Percentiles rank a stretch among this genome's conserved stretches.
Evolutionary conservation across 225 moss, liverwort and hornwort genomes (phyloP).

Genomic region (Neckera pumila): DNA sequence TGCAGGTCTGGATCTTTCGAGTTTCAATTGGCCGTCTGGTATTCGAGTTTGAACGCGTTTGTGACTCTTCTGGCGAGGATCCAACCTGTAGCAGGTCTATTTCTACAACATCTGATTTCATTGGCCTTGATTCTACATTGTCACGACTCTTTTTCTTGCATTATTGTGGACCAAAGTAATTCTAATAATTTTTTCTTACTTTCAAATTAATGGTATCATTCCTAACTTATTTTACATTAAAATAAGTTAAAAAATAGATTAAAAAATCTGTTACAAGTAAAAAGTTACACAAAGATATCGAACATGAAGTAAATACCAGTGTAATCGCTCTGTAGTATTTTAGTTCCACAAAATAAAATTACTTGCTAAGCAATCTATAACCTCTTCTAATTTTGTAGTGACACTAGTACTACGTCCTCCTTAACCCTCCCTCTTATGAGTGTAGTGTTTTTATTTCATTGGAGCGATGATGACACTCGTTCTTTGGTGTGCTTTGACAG

Average conservation of each 20-base stretch:
- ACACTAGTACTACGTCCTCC: neutral
- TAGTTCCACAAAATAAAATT: neutral
- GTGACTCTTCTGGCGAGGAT: constrained; percentile 82
- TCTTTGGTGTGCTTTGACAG: constrained; percentile 13
- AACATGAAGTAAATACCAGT: neutral
- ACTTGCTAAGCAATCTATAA: neutral
- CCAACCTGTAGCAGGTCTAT: constrained; percentile 68
- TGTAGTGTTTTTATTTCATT: neutral
- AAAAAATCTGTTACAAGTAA: neutral
- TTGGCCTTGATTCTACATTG: neutral
- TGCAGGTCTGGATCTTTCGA: constrained; percentile 80
- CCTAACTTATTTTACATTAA: neutral
- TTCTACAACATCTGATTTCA: neutral
- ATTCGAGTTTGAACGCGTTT: constrained; percentile 71
- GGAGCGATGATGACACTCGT: neutral
- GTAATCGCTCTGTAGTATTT: neutral
- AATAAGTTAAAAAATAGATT: neutral
- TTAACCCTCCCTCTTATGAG: neutral
- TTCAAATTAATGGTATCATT: neutral
- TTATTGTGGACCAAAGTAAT: neutral
- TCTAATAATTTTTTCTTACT: neutral
- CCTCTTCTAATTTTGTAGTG: neutral
- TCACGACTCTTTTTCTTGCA: neutral
- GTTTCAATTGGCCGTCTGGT: constrained; percentile 41
- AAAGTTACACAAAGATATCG: neutral